These are phyloP conservation scores for Schoenoplectus tabernaemontani DNA, from an alignment of 202 grass and related monocot species.

Conservation along the genomic window DNA sequence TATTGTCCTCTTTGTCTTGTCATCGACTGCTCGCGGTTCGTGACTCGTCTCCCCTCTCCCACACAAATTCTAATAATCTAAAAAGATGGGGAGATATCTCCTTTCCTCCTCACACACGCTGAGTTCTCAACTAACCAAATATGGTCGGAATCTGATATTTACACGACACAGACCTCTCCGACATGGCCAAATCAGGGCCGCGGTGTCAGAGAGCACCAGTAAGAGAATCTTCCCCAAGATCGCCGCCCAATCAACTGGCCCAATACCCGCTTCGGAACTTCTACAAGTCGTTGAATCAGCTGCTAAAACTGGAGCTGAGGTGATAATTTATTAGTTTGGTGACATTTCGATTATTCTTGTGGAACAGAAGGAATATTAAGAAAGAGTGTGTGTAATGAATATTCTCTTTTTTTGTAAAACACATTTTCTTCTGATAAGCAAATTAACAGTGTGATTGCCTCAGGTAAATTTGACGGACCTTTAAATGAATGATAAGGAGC, in stretches of 20 bases:
- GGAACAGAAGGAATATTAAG: not conserved
- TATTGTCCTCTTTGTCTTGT: too few relatives aligned
- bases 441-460: not conserved
- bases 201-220: constrained; percentile 30
- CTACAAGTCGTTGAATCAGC: constrained; percentile 76
- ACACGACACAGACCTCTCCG: not conserved
- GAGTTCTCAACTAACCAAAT: not conserved
- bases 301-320: constrained; percentile 67
- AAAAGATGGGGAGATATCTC: constrained; percentile 60
- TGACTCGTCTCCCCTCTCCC: not conserved
- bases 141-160: constrained; percentile 17
- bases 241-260: constrained; percentile 63
- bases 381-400: not conserved
- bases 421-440: not conserved
- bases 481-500: not conserved
- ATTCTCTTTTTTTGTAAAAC: not conserved
- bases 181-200: constrained; percentile 32
- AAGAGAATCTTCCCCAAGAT: constrained; percentile 52
- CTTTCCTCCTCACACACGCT: constrained; percentile 39
- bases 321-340: constrained; percentile 20
- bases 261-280: constrained; percentile 56
- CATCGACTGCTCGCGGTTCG: not conserved
- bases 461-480: too few relatives aligned
- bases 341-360: not conserved
- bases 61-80: not conserved